Base-by-base conservation (phyloP, 208 protist genomes). In the Angomonas deanei region DNA sequence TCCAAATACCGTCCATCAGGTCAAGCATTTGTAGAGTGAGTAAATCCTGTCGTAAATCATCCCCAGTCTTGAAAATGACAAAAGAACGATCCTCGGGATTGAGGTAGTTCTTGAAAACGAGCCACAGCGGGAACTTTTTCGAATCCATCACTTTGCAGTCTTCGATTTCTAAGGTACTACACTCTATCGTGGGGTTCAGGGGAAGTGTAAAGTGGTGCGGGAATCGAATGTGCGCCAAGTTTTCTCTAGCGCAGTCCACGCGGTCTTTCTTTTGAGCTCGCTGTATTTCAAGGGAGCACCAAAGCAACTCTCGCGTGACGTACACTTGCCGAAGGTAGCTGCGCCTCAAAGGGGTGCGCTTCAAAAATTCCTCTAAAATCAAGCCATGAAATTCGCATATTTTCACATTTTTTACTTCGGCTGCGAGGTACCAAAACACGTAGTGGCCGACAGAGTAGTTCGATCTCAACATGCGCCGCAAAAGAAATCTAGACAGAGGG, bases 21-120 rank as follows among this genome's bases (percentile, higher is more conserved):
- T 78, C 61, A 1, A 98, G 69, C 64, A 98, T 69, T 66, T 98
- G 94, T 27, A 98, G 64, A 3, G 94, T 97, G 5, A 98, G 76
- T 55, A 97, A 71, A 70, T 98, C 96, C 66, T 98, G 95, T 21
- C 97, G 73, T 34, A 98, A 63, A 69, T 98, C 97, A 61, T 98
- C 96, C 19, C 91, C 91, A 11, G 74, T 63, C 48, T 97, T 97
- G 69, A 94, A 95, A 19, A 96, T 92, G 46, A 93, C 76, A 36
- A 78, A 79, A 53, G 88, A 84, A 8, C 68, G 67, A 15, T 79
- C 65, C 24, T 74, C 79, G 32, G 75, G 62, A 38, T 84, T 68
- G 28, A 92, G 87, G 33, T 80, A 77, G 64, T 97, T 97, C 23
- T 72, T 55, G 56, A 97, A 97, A n/a, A 88, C 78, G 3, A 98